Percentiles rank a stretch among this genome's conserved stretches.
Evolutionary conservation across 495 filamentous ascomycete species (phyloP).

Genomic region (Neurospora terricola): DNA sequence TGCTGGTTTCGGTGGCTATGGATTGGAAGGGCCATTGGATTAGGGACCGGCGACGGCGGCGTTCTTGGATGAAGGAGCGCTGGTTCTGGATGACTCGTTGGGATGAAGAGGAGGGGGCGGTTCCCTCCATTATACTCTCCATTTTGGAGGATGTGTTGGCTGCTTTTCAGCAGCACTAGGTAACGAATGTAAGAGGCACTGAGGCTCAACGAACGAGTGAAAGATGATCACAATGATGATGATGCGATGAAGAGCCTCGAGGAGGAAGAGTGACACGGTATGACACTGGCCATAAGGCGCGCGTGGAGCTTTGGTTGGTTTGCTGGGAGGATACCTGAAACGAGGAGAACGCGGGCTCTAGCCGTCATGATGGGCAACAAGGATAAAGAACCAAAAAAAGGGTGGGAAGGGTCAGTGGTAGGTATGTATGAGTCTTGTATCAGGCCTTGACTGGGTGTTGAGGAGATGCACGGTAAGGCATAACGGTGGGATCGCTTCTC

Average conservation of each 20-base stretch:
- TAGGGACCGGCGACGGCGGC: background rate
- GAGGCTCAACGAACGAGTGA: background rate
- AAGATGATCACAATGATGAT: background rate
- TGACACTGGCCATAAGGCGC: background rate
- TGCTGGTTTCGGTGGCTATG: slow-evolving; percentile 13
- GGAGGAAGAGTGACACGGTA: background rate
- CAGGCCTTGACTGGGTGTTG: background rate
- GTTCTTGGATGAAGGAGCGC: background rate
- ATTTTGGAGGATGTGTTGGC: background rate
- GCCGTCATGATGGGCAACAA: background rate
- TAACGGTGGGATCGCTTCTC: background rate
- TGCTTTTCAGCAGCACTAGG: background rate
- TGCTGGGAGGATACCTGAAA: background rate
- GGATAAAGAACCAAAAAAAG: background rate
- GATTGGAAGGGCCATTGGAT: slow-evolving; percentile 28
- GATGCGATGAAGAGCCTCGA: background rate
- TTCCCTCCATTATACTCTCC: background rate
- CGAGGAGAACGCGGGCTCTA: background rate
- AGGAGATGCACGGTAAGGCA: background rate
- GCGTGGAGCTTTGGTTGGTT: background rate
- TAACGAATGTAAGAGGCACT: background rate
- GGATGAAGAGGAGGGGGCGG: background rate
- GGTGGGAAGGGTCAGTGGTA: background rate
- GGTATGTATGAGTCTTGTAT: background rate
- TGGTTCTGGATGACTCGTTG: background rate